Evolutionary conservation across 176 grass and related monocot species (phyloP).

Genomic region (Triticum monococcum): DNA sequence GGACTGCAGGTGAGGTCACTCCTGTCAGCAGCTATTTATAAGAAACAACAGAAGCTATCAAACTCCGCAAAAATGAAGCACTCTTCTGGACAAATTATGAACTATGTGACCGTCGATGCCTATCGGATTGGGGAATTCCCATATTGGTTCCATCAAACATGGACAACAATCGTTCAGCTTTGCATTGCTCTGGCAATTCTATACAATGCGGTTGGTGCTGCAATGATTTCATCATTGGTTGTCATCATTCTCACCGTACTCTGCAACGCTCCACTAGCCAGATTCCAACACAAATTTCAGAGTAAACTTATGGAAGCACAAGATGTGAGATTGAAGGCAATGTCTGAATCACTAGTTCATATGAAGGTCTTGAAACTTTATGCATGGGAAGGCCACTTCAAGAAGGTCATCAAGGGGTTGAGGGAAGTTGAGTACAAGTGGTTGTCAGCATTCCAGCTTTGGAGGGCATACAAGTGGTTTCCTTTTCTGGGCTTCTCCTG

Average conservation of each 20-base stretch:
- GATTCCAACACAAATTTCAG: conserved; percentile 79
- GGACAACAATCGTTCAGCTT: too few relatives aligned
- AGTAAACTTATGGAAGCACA: conserved; percentile 76
- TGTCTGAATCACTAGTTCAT: conserved; percentile 71
- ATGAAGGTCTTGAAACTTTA: conserved; percentile 88
- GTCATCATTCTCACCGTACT: conserved; percentile 75
- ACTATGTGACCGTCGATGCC: too few relatives aligned
- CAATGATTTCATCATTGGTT: conserved; percentile 50
- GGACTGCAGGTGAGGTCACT: too few relatives aligned
- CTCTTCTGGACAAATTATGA: too few relatives aligned
- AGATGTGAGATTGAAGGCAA: conserved; percentile 75
- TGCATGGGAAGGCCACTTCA: conserved; percentile 90
- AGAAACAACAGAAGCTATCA: too few relatives aligned
- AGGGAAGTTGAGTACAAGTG: conserved; percentile 69
- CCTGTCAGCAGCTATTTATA: too few relatives aligned
- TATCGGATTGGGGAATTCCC: too few relatives aligned
- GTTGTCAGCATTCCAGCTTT: conserved; percentile 69
- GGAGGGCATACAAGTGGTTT: conserved; percentile 80
- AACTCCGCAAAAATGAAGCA: too few relatives aligned
- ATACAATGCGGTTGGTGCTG: too few relatives aligned
- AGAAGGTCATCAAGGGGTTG: conserved; percentile 63
- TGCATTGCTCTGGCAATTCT: too few relatives aligned
- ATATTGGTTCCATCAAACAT: too few relatives aligned
- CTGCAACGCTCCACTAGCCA: conserved; percentile 73
- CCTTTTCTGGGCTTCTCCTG: conserved; percentile 81